Evolutionary conservation across 768 basidiomycete species (phyloP), one percentile per base, ranked within the genome.

Genomic region (Hypholoma sublateritium): DNA sequence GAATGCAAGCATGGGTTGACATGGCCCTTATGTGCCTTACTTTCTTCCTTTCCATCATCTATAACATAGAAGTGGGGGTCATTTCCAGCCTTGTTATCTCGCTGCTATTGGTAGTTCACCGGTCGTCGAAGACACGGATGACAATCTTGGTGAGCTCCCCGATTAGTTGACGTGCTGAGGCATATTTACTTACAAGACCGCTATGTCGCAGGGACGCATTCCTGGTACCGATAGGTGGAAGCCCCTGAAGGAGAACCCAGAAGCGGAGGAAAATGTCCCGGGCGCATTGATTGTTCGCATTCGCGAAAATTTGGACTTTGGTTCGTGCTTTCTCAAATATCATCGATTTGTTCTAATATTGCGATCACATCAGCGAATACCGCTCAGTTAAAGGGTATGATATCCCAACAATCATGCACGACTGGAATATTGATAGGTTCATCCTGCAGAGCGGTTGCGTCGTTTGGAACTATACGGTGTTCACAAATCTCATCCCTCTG

Each of bases 1-100:
- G 32, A 14, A 54, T 48, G 56, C 34, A 34, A 12, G 56, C 56
- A 45, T 28, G 36, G 50, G 49, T 53, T 43, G 50, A 61, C 28
- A 41, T 57, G 28, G 12, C 82, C 5, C 82, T 98, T 65, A 94
- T 98, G 89, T 74, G 77, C 19, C 80, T 95, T 50, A 98, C 97
- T 0, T 97, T 98, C 72, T 64, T 87, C 59, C 82, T 92, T 53
- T 94, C 93, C 2, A 85, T 97, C 54, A 70, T 97, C 21, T 95
- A 93, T 86, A 87, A 89, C 61, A 86, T 98, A 55, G 95, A 98
- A 77, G 86, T 93, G 53, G 96, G 96, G 13, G 86, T 98, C 42
- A 84, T 90, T n/a, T 86, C 91, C 62, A 91, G 91, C 60, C 76
- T 98, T 60, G 85, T 94, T 41, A 84, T 95, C 56, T 94, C 94